Evolutionary conservation across 2,329 filamentous ascomycete species (phyloP), one percentile per base, ranked within the genome.

Genomic region (Colletotrichum gloeosporioides): DNA sequence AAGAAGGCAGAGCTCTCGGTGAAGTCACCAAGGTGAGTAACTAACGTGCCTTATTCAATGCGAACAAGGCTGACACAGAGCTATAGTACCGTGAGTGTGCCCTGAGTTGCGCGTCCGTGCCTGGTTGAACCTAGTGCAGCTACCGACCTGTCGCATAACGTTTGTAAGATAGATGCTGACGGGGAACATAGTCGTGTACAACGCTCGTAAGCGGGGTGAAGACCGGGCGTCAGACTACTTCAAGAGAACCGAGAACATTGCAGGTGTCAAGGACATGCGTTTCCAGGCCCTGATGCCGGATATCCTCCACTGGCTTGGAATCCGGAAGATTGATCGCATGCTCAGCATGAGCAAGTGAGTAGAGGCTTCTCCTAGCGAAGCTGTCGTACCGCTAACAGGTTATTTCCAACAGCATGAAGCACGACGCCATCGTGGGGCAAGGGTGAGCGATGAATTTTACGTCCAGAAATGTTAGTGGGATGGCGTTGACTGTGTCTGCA

Each of bases 241-340:
- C 88, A 94, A 96, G 86, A 91, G 97, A 73, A 99, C 96, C n/a
- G 96, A 98, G 86, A 98, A 98, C 84, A 98, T 99, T 83, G 97
- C 97, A 10, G 97, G 97, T 77, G 96, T 99, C 79, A 98, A 98
- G 85, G 94, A 93, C 80, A 99, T 99, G 96, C 93, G 97, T 53
- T 99, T 99, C 90, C 97, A 99, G 88, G 96, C 96, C 32, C 89
- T 99, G 71, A 99, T 99, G 97, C 96, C 97, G 39, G 96, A 98
- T 84, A 98, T 99, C 79, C 90, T 99, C 70, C 97, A 99, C 86
- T 99, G 97, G 97, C 91, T 99, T 34, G 97, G 97, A 77, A 98
- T 99, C 83, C 97, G 95, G 84, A 99, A 99, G 90, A 99, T 99
- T 82, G 97, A 99, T 85, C 91, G 96, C 77, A 99, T 99, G 97